Conservation (phyloP, 2,329 filamentous ascomycete genomes). For the Aspergillus hortae region DNA sequence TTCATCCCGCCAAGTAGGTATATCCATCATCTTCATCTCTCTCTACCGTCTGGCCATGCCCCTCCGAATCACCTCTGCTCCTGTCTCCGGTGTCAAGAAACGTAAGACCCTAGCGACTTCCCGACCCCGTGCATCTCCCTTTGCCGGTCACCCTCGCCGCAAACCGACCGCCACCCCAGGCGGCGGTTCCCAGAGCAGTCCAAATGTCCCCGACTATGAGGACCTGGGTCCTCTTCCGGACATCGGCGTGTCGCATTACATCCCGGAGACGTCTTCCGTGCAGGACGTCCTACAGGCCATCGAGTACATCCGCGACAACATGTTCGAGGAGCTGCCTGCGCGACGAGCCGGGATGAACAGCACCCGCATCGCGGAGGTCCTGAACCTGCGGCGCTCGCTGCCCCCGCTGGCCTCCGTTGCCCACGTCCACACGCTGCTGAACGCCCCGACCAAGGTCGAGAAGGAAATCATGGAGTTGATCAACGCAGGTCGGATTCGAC, state of each 20-base stretch:
- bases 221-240: constrained; percentile 48
- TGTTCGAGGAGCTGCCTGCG: constrained; percentile 56
- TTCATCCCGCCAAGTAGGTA: not conserved
- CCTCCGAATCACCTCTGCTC: constrained; percentile 46
- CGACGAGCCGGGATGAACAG: constrained; percentile 59
- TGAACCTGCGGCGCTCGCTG: constrained; percentile 54
- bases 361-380: constrained; percentile 55
- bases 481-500: constrained; percentile 49
- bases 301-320: constrained; percentile 48
- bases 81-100: constrained; percentile 43
- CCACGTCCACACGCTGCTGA: constrained; percentile 57
- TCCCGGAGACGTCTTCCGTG: constrained; percentile 46
- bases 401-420: constrained; percentile 59
- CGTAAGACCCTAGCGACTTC: constrained; percentile 33
- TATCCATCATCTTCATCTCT: not conserved
- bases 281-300: constrained; percentile 53
- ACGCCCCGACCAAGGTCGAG: constrained; percentile 57
- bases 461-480: constrained; percentile 56
- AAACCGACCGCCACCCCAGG: constrained; percentile 34
- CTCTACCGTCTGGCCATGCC: constrained; percentile 34
- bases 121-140: constrained; percentile 37
- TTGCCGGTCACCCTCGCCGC: constrained; percentile 37
- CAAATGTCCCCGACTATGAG: constrained; percentile 19
- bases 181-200: constrained; percentile 19
- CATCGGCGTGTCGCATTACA: constrained; percentile 47